Evolutionary conservation across 805 yeast species (phyloP), one percentile per base, ranked within the genome.

Genomic region (Yarrowia divulgata): DNA sequence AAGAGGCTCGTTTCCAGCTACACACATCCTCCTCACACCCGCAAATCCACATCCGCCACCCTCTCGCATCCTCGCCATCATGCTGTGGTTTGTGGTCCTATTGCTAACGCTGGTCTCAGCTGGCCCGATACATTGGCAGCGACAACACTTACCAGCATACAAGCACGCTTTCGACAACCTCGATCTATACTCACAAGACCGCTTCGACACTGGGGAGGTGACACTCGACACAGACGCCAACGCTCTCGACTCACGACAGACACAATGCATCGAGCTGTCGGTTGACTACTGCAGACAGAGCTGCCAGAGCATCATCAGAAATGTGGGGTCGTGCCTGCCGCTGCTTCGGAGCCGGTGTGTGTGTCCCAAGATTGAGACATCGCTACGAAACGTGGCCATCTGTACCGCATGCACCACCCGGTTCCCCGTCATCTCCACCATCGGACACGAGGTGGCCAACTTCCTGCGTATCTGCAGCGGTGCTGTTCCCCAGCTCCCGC

Each of bases 341-440:
- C 42, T 60, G 8, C 10, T 60, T 6, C 40, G 8, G 23, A 8
- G 42, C 18, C 13, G 34, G 9, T 60, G 66, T 35, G 34, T 60
- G 52, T 60, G 66, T 60, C 66, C 66, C 34, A 10, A 14, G 13
- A 34, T 60, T 9, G 66, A 60, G 18, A 10, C 66, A 8, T 43
- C 66, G 42, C 34, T 45, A 18, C 32, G 66, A 13, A 60, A 60
- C 42, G 16, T 45, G 2, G 52, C 66, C 34, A 60, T 60, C 18
- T 60, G 66, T 18, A 34, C 34, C 37, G 66, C 66, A 7, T 60
- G 66, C 40, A 32, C 40, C 14, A 16, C 66, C 9, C 29, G 66
- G 10, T 60, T 60, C 40, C 66, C 66, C 14, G 19, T n/a, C 42
- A 45, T 60, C 12, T 9, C 40, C 8, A 6, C 23, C 16, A 18